Evolutionary conservation across 495 filamentous ascomycete genomes (phyloP), one percentile per base, ranked within the genome.

Genomic region (Trichocladium uniseriatum): DNA sequence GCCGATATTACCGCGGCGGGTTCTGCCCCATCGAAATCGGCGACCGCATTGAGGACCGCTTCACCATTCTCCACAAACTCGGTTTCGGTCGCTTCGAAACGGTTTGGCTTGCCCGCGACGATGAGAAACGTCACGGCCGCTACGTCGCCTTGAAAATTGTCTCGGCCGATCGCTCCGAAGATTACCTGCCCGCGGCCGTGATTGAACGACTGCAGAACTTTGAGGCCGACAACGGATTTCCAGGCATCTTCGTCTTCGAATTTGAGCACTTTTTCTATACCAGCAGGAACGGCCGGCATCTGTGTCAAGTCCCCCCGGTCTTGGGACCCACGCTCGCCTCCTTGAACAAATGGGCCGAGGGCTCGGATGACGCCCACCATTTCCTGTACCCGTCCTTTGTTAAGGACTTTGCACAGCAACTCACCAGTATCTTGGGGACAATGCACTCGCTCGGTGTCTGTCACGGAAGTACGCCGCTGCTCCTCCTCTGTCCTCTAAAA

Each of bases 1-100:
- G n/a, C n/a, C n/a, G n/a, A n/a, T n/a, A n/a, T n/a, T n/a, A n/a
- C n/a, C n/a, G n/a, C n/a, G 32, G 21, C 16, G 43, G 43, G 20
- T 37, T 45, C 13, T 45, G 43, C n/a, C 38, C 38, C 24, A 37
- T 50, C 27, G 16, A 43, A n/a, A 18, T 49, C 5, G 47, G 47
- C 39, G 60, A 45, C 47, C 64, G 66, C 10, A 19, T 41, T 13
- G 38, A 38, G 7, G 14, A 34, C 27, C 47, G 47, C 6, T 49
- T 42, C 47, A 22, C 13, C n/a, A 22, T 49, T 16, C 21, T 42
- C 38, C 47, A 36, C 47, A 49, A 49, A 36, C 47, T 49, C 27
- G 47, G 47, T 38, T 38, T 35, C 9, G 38, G 47, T n/a, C 28
- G 38, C 14, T 42, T 43, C 20, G 47, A 11, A 8, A 49, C 47